Evolutionary conservation across 1,284 basidiomycete genomes (phyloP).

Genomic region (Golubevia sp.): DNA sequence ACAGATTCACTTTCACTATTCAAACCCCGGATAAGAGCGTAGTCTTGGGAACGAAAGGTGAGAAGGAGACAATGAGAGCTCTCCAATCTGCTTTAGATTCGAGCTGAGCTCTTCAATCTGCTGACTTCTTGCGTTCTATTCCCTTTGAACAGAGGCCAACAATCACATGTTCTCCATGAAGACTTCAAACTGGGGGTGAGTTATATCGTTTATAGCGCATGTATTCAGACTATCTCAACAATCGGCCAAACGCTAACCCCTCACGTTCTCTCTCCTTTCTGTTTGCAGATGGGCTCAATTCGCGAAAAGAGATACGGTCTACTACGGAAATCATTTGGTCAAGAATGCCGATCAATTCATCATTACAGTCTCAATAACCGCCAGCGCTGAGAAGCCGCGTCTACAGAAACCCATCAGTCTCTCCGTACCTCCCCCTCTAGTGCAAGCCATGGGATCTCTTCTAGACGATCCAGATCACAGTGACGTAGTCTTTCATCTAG

Average conservation of each 20-base stretch:
- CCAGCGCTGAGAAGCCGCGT: constrained; percentile 21
- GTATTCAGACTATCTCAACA: not conserved
- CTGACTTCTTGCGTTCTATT: too few relatives aligned
- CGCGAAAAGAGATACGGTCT: constrained; percentile 34
- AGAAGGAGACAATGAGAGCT: too few relatives aligned
- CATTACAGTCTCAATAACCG: constrained; percentile 41
- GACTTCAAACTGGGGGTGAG: constrained; percentile 45
- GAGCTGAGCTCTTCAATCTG: too few relatives aligned
- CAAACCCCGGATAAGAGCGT: constrained; percentile 25
- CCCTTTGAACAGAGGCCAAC: constrained; percentile 23
- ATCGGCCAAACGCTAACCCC: not conserved
- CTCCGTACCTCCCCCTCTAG: constrained; percentile 26
- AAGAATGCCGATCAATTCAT: constrained; percentile 31
- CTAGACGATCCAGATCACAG: constrained; percentile 49
- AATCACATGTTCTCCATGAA: constrained; percentile 46
- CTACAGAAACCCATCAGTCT: constrained; percentile 16
- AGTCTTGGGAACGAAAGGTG: constrained; percentile 27
- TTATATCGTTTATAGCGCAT: not conserved
- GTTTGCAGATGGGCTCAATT: constrained; percentile 32
- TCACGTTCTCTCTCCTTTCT: too few relatives aligned
- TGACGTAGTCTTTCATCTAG: not conserved
- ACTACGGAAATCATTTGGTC: constrained; percentile 26
- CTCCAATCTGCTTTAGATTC: too few relatives aligned
- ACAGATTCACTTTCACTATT: constrained; percentile 47
- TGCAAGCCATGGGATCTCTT: constrained; percentile 44